Percentiles rank a stretch among this genome's conserved stretches.
Evolutionary conservation across 176 grass and related monocot species (phyloP).

Genomic region (Ananas comosus): DNA sequence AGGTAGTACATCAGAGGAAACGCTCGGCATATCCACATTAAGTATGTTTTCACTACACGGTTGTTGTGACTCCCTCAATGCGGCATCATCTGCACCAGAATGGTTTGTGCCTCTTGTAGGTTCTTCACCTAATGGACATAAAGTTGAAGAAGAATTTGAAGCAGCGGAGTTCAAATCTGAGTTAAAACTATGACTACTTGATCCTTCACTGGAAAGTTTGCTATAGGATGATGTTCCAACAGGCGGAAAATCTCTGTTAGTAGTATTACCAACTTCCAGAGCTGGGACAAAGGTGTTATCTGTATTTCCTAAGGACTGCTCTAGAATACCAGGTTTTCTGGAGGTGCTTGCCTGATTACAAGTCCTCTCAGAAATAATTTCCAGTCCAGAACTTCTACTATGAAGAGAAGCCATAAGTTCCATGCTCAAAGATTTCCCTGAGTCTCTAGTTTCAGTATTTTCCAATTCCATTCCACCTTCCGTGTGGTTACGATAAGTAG

Average conservation of each 20-base stretch:
- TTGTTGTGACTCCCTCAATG: slow-evolving; percentile 27
- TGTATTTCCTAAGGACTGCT: slow-evolving; percentile 18
- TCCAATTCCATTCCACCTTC: slow-evolving; percentile 19
- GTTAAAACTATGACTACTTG: slow-evolving; percentile 35
- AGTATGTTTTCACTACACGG: slow-evolving; percentile 44
- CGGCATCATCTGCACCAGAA: slow-evolving; percentile 28
- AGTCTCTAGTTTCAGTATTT: slow-evolving; percentile 31
- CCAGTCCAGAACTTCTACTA: slow-evolving; percentile 17
- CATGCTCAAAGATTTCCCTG: slow-evolving; percentile 32
- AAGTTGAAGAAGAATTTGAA: slow-evolving; percentile 33
- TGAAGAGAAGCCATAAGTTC: slow-evolving; percentile 8
- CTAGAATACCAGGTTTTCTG: slow-evolving; percentile 22
- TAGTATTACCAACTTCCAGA: slow-evolving; percentile 26
- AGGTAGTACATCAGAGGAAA: slow-evolving; percentile 41
- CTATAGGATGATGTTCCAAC: slow-evolving; percentile 18
- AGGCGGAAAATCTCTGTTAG: not conserved
- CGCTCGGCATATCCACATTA: slow-evolving; percentile 65
- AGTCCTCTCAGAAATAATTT: slow-evolving; percentile 22
- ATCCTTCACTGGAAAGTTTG: slow-evolving; percentile 42
- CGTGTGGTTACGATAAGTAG: slow-evolving; percentile 30
- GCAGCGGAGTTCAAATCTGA: slow-evolving; percentile 26
- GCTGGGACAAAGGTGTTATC: slow-evolving; percentile 4
- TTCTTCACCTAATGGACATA: slow-evolving; percentile 17
- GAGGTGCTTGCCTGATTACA: slow-evolving; percentile 39
- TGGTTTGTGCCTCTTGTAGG: slow-evolving; percentile 23